phyloP scores from a whole-genome alignment of 139 green algal species.

The Chlamydomonas applanata region DNA sequence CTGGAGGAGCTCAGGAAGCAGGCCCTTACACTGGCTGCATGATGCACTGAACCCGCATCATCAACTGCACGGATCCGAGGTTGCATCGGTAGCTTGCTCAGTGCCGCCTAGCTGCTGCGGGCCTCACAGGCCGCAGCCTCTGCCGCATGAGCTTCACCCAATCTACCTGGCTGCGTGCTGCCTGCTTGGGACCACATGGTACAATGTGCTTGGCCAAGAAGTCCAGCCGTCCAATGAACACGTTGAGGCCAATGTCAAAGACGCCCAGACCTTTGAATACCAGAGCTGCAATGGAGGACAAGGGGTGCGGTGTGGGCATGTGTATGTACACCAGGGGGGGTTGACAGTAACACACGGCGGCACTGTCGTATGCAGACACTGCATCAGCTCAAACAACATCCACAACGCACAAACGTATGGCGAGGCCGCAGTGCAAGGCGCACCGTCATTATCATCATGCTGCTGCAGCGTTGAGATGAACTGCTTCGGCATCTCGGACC shows the following conservation, averaged over 20 bases:
- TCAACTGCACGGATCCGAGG: too few species aligned
- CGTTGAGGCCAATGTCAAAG: constrained; percentile 72
- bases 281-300: constrained; percentile 39
- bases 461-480: constrained; percentile 62
- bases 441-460: constrained; percentile 62
- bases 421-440: not conserved
- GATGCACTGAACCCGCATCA: too few species aligned
- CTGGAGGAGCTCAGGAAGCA: too few species aligned
- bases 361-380: too few species aligned
- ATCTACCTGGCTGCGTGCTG: constrained; percentile 17
- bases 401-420: not conserved
- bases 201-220: constrained; percentile 47
- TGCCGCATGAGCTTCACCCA: constrained; percentile 35
- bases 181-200: constrained; percentile 43
- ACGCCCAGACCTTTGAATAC: constrained; percentile 66
- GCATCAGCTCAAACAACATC: too few species aligned
- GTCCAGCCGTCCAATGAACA: constrained; percentile 50
- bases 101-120: not conserved
- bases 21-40: too few species aligned
- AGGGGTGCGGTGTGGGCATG: not conserved
- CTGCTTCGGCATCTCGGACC: constrained; percentile 65
- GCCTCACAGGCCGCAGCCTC: constrained; percentile 24
- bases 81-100: too few species aligned
- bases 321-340: too few species aligned
- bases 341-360: too few species aligned